phyloP scores from a whole-genome alignment of 495 filamentous ascomycete species.

The Trichoderma gamsii region DNA sequence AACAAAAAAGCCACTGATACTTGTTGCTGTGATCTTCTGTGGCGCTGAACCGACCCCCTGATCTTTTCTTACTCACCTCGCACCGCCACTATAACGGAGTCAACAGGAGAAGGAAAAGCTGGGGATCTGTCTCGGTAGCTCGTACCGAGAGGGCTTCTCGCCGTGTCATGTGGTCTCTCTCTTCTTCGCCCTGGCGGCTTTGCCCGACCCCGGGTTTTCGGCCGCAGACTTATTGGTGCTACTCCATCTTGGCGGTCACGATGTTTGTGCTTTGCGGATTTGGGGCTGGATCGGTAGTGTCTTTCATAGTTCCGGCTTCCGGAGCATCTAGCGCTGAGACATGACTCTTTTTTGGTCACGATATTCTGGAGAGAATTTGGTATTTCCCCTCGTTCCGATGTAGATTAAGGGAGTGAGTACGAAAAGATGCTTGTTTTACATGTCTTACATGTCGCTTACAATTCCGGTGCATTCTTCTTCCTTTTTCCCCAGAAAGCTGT shows the following conservation, averaged over 20 bases:
- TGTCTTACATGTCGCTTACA: too few species aligned
- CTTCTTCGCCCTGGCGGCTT: not conserved
- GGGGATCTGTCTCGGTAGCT: not conserved
- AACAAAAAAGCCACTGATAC: too few species aligned
- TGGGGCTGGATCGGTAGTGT: too few species aligned
- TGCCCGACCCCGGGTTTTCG: constrained; percentile 4
- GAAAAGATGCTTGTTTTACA: too few species aligned
- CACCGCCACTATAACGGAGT: not conserved
- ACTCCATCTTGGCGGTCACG: not conserved
- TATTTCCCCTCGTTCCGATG: too few species aligned
- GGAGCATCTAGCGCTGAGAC: not conserved
- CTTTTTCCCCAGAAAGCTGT: too few species aligned
- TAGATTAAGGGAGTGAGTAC: too few species aligned
- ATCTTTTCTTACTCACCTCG: not conserved
- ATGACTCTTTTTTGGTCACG: not conserved
- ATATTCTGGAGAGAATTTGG: too few species aligned
- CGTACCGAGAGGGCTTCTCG: not conserved
- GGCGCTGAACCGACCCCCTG: not conserved
- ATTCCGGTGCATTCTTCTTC: too few species aligned
- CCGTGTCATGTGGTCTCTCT: not conserved
- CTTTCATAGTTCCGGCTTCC: not conserved
- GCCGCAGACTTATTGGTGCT: not conserved
- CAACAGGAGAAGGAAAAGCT: not conserved
- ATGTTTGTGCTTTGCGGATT: not conserved
- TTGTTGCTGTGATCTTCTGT: too few species aligned